Conservation (phyloP, 202 grass and related monocot species). For the Zoysia matrella region DNA sequence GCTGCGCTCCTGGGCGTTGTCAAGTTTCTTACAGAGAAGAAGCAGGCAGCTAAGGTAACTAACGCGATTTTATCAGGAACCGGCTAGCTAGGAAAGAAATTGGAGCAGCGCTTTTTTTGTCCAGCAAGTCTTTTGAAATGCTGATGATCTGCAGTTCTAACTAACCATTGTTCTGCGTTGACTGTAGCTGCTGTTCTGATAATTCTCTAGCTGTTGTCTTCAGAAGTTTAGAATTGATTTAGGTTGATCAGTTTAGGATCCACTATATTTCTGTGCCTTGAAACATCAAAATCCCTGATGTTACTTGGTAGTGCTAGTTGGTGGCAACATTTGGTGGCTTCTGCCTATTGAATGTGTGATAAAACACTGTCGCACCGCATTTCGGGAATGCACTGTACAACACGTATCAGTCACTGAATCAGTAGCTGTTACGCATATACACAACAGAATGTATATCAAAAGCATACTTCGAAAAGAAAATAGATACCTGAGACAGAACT, state of each 20-base stretch:
- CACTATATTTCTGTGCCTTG: background rate
- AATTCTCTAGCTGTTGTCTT: background rate
- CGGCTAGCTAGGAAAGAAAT: background rate
- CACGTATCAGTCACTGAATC: background rate
- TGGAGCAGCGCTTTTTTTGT: background rate
- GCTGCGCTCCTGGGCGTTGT: slow-evolving; percentile 23
- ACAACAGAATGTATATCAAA: no score
- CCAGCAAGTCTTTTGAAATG: background rate
- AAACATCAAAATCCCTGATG: background rate
- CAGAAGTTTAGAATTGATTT: background rate
- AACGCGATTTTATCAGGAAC: background rate
- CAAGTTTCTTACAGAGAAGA: slow-evolving; percentile 31
- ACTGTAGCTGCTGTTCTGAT: background rate
- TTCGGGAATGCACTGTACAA: background rate
- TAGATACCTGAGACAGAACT: no score
- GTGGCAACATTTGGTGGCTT: background rate
- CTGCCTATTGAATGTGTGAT: background rate
- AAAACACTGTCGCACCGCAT: background rate
- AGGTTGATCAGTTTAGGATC: background rate
- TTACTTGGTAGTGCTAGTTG: background rate
- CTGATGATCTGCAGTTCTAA: background rate
- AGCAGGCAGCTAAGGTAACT: background rate
- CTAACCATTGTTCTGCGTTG: background rate
- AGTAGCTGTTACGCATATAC: background rate
- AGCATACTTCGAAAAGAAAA: no score